Conservation (phyloP, 1,284 basidiomycete genomes). For the Apiotrichum veenhuisii region DNA sequence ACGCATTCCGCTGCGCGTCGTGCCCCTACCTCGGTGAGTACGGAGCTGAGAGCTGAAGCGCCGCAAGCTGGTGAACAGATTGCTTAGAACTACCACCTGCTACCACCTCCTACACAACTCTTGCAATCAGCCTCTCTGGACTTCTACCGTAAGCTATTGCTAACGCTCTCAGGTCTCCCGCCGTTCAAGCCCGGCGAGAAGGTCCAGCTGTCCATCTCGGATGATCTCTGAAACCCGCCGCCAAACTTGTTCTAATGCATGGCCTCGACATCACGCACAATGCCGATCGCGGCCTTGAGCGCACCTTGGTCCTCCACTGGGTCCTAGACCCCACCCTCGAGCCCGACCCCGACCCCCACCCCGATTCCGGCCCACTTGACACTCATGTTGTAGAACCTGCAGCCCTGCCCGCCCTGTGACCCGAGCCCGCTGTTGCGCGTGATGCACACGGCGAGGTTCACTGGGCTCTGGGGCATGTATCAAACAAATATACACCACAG, state of each 20-base stretch:
- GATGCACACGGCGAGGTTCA: not conserved
- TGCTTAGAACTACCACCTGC: too few species aligned
- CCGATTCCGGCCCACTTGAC: not conserved
- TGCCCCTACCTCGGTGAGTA: conserved; percentile 91
- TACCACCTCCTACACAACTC: too few species aligned
- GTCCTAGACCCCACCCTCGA: not conserved
- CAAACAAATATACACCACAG: not conserved
- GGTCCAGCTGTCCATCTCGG: conserved; percentile 74
- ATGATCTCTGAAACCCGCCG: conserved; percentile 62
- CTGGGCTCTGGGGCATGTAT: not conserved
- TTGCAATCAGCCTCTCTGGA: too few species aligned
- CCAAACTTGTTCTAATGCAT: too few species aligned
- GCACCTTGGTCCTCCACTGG: too few species aligned
- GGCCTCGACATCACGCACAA: too few species aligned
- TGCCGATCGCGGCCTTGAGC: too few species aligned
- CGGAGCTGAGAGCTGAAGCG: too few species aligned
- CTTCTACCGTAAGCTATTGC: not conserved
- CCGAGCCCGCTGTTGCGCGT: not conserved
- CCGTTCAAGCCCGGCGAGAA: conserved; percentile 98
- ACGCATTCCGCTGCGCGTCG: conserved; percentile 92
- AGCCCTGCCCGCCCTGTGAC: not conserved
- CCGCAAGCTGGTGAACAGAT: too few species aligned
- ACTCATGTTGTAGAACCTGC: not conserved
- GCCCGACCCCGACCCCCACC: not conserved
- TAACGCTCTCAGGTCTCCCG: conserved; percentile 64